These are phyloP conservation scores for Scalesia atractyloides DNA, from an alignment of 129 eudicot genomes.

Conservation along the genomic window DNA sequence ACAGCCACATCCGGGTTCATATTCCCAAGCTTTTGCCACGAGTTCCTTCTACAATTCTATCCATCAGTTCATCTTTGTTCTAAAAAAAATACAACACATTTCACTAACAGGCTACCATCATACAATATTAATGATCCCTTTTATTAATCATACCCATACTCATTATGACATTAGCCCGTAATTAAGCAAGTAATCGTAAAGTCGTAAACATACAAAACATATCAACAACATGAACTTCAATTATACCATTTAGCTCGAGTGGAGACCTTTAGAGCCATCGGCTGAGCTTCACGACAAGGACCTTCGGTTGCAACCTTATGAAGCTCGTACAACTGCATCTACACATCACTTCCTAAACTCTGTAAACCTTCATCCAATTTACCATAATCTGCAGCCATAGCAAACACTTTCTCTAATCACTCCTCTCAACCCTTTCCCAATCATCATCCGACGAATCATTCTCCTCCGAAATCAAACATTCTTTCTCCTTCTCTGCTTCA, in stretches of 20 bases:
- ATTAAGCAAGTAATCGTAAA: constrained; percentile 7
- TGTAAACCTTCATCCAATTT: constrained; percentile 38
- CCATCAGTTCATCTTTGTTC: constrained; percentile 25
- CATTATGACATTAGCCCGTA: not conserved
- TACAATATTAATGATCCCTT: not conserved
- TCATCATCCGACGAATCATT: constrained; percentile 45
- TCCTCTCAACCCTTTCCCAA: constrained; percentile 88
- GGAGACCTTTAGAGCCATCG: constrained; percentile 65
- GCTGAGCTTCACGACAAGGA: constrained; percentile 77
- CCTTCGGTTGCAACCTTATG: constrained; percentile 85
- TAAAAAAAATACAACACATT: not conserved
- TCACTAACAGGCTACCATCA: not conserved
- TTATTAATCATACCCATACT: not conserved
- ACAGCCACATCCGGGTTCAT: constrained; percentile 83
- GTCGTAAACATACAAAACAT: constrained; percentile 2
- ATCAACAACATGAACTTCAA: constrained; percentile 18
- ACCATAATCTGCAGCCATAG: constrained; percentile 51
- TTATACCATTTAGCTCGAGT: constrained; percentile 84
- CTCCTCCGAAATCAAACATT: constrained; percentile 45
- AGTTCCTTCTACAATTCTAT: constrained; percentile 65
- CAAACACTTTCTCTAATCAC: constrained; percentile 71
- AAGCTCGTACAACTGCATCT: constrained; percentile 75
- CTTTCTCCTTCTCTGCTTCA: constrained; percentile 28
- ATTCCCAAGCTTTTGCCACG: constrained; percentile 85
- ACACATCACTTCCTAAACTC: constrained; percentile 47